Evolutionary conservation across 345 rosid genomes (phyloP).

Genomic region (Mallotus nudiflorus): DNA sequence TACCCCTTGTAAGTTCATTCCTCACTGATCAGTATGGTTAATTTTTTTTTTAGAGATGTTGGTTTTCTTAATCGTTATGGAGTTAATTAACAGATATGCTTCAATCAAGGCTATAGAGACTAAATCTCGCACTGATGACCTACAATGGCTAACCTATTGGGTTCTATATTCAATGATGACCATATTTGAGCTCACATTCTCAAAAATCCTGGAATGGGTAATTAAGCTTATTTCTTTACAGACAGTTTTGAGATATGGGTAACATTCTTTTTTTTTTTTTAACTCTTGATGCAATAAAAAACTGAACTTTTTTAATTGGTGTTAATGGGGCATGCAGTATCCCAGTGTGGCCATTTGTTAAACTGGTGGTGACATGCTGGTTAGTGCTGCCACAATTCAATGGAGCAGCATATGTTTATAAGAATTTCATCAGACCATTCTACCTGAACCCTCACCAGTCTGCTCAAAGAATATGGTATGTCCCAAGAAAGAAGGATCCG

Average conservation of each 20-base stretch:
- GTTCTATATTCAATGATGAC: constrained; percentile 80
- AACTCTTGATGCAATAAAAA: no score
- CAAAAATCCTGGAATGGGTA: constrained; percentile 58
- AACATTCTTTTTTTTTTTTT: not conserved
- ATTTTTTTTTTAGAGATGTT: no score
- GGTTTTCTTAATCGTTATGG: not conserved
- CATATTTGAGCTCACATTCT: constrained; percentile 74
- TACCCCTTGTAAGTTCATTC: constrained; percentile 31
- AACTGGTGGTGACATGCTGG: constrained; percentile 30
- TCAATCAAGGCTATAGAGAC: constrained; percentile 80
- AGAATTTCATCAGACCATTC: constrained; percentile 28
- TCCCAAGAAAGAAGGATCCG: constrained; percentile 22
- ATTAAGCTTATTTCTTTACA: not conserved
- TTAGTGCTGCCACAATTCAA: constrained; percentile 35
- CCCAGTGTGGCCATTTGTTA: constrained; percentile 25
- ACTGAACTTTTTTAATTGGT: no score
- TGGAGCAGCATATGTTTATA: constrained; percentile 32
- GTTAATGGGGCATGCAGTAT: constrained; percentile 16
- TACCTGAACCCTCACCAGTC: constrained; percentile 23
- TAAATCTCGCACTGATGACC: constrained; percentile 55
- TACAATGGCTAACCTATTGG: constrained; percentile 87
- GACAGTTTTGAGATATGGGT: not conserved
- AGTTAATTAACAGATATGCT: constrained; percentile 52
- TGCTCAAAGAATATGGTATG: constrained; percentile 28
- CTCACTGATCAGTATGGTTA: no score